Percentiles rank a stretch among this genome's conserved stretches.
These are phyloP conservation scores for Fusarium keratoplasticum DNA, from an alignment of 2,329 filamentous ascomycete species.

Conservation along the genomic window DNA sequence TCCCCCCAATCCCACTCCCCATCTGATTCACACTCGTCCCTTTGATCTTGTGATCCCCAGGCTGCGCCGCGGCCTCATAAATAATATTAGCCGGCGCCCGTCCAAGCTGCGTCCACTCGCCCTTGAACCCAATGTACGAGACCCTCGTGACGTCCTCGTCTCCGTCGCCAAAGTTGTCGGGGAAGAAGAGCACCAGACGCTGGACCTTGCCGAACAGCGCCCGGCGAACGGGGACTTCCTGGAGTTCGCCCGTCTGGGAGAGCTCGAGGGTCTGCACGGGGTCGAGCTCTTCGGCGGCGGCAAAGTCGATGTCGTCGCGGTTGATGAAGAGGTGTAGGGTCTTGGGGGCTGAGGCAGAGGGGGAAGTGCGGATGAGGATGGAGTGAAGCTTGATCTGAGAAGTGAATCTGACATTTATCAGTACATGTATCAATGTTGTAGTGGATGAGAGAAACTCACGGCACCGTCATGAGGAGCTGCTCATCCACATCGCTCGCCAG, in stretches of 20 bases:
- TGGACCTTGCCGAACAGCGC: constrained; percentile 90
- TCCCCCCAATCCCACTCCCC: constrained; percentile 64
- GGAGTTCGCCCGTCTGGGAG: constrained; percentile 81
- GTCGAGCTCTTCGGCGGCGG: constrained; percentile 73
- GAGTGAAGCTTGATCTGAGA: constrained; percentile 94
- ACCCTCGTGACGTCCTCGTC: constrained; percentile 84
- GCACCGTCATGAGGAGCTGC: constrained; percentile 91
- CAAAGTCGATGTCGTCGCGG: constrained; percentile 87
- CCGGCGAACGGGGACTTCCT: constrained; percentile 90
- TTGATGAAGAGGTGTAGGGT: constrained; percentile 92
- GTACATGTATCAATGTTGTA: background rate
- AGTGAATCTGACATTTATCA: constrained; percentile 74
- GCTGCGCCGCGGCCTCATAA: constrained; percentile 95
- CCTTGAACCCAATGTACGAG: constrained; percentile 90
- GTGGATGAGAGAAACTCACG: constrained; percentile 67
- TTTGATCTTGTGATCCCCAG: constrained; percentile 82
- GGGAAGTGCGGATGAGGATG: constrained; percentile 84
- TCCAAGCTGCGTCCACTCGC: constrained; percentile 90
- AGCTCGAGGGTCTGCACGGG: constrained; percentile 83
- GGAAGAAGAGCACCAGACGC: constrained; percentile 85
- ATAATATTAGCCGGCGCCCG: constrained; percentile 79
- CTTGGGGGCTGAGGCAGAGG: constrained; percentile 76
- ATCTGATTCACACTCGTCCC: constrained; percentile 66
- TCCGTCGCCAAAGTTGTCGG: constrained; percentile 86
- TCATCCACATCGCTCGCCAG: constrained; percentile 90